Evolutionary conservation across 176 grass and related monocot genomes (phyloP), one percentile per base, ranked within the genome.

Genomic region (Zea luxurians): DNA sequence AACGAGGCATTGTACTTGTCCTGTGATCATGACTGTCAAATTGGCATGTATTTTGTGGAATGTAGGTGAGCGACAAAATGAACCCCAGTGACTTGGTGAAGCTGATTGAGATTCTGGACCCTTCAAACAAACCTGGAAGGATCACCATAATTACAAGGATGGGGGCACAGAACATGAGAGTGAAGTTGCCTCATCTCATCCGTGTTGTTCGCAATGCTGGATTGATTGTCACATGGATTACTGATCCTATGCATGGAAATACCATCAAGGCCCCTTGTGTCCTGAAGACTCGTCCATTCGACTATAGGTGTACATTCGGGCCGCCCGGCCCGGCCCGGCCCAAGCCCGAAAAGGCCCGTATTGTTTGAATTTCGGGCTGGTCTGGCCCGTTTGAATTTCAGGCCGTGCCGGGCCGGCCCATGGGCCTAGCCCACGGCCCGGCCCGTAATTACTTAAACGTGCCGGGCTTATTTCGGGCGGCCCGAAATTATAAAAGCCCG

Each of bases 31-130:
- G 21, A 60, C 8, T 71, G 68, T 67, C 13, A 58, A 77, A 64
- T 8, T 48, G 27, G 20, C 67, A 13, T 71, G 7, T n/a, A 44
- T 61, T 78, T 72, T 80, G 15, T 86, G 83, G 59, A 76, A 71
- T 87, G 62, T 64, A 97, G 94, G 94, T 92, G 76, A 97, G 95
- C n/a, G 91, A 97, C 48, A 97, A 97, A 80, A 97, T 97, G 95
- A 82, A 97, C 47, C 95, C 95, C 0, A 86, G 48, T 70, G 91
- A 97, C 47, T 85, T 97, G 82, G 95, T 97, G 80, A 97, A 92
- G 89, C 64, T 97, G 66, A 94, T 94, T 58, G 91, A 97, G 83
- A 97, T 97, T 81, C 74, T 97, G 52, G 94, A 97, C 74, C 95
- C 95, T 21, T 11, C 86, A 79, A 97, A 97, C 95, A 97, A 97